phyloP scores from a whole-genome alignment of 2,329 filamentous ascomycete genomes.

The Neopestalotiopsis rosae region DNA sequence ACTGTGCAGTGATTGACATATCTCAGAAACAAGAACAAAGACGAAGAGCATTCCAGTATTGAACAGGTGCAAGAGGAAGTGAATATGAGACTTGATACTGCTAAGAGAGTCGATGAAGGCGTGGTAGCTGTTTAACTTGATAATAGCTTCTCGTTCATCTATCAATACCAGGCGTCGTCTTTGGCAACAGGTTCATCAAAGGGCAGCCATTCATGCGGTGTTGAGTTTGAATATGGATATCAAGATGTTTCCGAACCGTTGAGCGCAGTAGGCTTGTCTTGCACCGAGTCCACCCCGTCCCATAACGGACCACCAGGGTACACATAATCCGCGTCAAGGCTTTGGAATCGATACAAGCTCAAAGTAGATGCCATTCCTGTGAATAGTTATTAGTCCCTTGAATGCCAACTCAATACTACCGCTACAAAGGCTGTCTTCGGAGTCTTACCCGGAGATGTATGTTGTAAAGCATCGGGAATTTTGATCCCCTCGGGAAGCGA shows the following conservation, averaged over 20 bases:
- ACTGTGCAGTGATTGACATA: background rate
- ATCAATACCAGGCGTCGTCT: background rate
- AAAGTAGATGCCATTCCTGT: background rate
- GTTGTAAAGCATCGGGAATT: slow-evolving; percentile 19
- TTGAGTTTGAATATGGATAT: background rate
- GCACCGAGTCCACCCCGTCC: background rate
- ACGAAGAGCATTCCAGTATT: background rate
- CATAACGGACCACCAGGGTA: slow-evolving; percentile 8
- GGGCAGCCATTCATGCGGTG: no score
- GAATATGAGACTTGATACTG: background rate
- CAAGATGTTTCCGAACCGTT: background rate
- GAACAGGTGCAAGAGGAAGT: background rate
- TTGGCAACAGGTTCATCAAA: no score
- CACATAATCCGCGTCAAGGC: background rate
- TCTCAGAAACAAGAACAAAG: background rate
- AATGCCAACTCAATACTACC: no score
- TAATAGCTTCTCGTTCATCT: background rate
- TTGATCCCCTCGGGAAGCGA: slow-evolving; percentile 17
- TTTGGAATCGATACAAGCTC: background rate
- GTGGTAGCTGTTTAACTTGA: background rate
- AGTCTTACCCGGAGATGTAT: slow-evolving; percentile 3
- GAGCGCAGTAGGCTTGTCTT: background rate
- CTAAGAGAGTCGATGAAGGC: background rate
- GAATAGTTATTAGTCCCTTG: background rate
- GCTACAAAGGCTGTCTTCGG: no score